phyloP scores from a whole-genome alignment of 1,284 basidiomycete species.

The Ustilago cynodontis region DNA sequence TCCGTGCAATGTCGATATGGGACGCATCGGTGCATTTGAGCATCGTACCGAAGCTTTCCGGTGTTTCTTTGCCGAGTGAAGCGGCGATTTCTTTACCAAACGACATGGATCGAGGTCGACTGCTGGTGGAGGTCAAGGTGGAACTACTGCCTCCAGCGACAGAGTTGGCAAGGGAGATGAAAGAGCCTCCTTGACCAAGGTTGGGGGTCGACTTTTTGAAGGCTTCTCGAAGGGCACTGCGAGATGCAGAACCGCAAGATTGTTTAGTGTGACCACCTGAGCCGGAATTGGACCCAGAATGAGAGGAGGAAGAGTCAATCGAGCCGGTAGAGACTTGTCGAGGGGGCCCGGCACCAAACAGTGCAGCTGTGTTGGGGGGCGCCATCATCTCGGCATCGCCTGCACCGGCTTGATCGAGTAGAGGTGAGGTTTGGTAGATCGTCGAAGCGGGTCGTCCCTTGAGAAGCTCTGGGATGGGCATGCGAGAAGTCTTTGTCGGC shows the following conservation, averaged over 20 bases:
- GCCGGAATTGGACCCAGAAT: neutral
- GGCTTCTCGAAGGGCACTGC: constrained; percentile 34
- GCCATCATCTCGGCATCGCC: constrained; percentile 40
- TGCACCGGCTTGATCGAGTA: constrained; percentile 9
- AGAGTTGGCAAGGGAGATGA: constrained; percentile 40
- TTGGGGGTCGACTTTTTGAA: constrained; percentile 44
- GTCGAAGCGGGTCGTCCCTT: constrained; percentile 21
- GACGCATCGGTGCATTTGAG: constrained; percentile 54
- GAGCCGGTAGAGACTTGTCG: constrained; percentile 35
- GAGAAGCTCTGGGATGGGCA: constrained; percentile 48
- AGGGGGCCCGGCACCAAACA: constrained; percentile 49
- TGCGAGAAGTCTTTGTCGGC: constrained; percentile 28
- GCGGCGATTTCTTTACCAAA: constrained; percentile 43
- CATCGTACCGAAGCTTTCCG: constrained; percentile 55
- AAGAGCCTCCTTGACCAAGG: constrained; percentile 46
- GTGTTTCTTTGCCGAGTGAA: constrained; percentile 42
- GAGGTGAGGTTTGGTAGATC: constrained; percentile 22
- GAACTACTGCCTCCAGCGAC: constrained; percentile 15
- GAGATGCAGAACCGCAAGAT: constrained; percentile 14
- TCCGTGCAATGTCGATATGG: constrained; percentile 43
- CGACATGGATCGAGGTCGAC: constrained; percentile 37
- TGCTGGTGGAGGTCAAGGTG: neutral
- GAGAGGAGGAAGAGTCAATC: constrained; percentile 18
- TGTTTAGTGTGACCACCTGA: constrained; percentile 19
- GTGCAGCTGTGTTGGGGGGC: constrained; percentile 45